A percentile compares a stretch with the other conserved stretches of the same genome.
phyloP scores from a whole-genome alignment of 371 early-diverging fungal species.

The Apophysomyces trapeziformis region DNA sequence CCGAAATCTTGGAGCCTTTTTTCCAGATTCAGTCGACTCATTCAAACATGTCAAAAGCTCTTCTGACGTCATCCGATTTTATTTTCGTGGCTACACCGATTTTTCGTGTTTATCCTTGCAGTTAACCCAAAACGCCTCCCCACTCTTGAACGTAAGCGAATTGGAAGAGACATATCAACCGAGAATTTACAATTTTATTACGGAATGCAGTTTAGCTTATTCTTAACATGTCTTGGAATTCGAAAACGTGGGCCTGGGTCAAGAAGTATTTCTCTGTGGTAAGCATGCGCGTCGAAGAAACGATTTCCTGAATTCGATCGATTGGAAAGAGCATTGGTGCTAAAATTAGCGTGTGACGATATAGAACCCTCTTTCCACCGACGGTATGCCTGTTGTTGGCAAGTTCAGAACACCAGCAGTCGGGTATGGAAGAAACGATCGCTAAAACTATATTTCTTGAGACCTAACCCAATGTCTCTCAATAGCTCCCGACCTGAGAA shows the following conservation, averaged over 20 bases:
- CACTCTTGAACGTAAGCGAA: conserved; percentile 10
- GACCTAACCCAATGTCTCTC: neutral
- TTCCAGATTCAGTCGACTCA: too few species aligned
- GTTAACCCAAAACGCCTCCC: neutral
- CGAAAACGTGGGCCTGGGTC: conserved; percentile 57
- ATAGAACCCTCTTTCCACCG: conserved; percentile 65
- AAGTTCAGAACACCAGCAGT: conserved; percentile 64
- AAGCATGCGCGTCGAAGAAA: conserved; percentile 16
- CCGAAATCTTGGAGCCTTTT: too few species aligned
- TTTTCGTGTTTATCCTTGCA: conserved; percentile 1
- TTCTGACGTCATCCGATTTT: too few species aligned
- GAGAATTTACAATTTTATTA: neutral
- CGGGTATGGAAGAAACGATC: conserved; percentile 42
- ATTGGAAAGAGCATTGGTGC: too few species aligned
- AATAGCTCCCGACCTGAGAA: conserved; percentile 58
- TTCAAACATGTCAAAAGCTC: too few species aligned
- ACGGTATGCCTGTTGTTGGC: conserved; percentile 66
- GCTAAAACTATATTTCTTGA: too few species aligned
- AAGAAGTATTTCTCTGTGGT: conserved; percentile 53
- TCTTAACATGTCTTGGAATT: conserved; percentile 48
- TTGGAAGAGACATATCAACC: neutral
- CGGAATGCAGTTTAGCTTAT: neutral
- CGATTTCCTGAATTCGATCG: neutral
- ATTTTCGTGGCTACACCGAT: too few species aligned
- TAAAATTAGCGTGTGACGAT: neutral